Base-by-base conservation (phyloP, 352 stramenopile genomes). In the Pythium dissotocum region DNA sequence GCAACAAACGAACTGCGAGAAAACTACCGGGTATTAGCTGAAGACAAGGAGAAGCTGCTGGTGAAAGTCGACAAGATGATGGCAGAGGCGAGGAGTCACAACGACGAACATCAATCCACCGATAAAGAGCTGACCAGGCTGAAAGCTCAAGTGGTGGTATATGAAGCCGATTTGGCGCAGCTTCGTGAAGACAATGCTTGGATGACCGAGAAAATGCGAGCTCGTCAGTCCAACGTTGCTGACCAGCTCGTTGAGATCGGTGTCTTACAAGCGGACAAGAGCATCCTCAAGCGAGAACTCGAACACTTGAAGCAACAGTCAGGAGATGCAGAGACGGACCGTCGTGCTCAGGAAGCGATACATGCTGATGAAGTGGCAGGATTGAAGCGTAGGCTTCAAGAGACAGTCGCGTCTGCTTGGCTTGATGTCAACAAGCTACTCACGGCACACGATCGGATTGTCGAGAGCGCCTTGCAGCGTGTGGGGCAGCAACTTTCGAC, bases 1-100 rank as follows among this genome's bases (percentile, higher is more conserved):
- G 59, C 68, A 0, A 46, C 74, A 2, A 52, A 57, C 42, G 49
- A 79, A 9, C 67, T 67, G 0, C 71, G 85, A 36, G 77, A 83
- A 58, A 72, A 73, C 28, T 77, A 70, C 53, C 71, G 61, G 16
- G 62, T 79, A 6, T n/a, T 51, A 30, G 32, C 36, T 8, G 55
- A 48, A 30, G 55, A 61, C 35, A 61, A 35, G 21, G 46, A 53
- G n/a, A n/a, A n/a, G 7, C 5, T 53, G 21, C 46, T 53, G 16
- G n/a, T 32, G 46, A 5, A n/a, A 24, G 5, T 26, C 14, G 42
- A 51, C 14, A 26, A 21, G 42, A 53, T 53, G 18, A 30, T n/a
- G 18, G 46, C 46, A 26, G 46, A 53, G 5, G 8, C 6, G 46
- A 6, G 32, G 21, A 2, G 6, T 30, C 46, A 26, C 46, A 21